Conservation (phyloP, 1,139 yeast genomes). For the Hansenula sp. region DNA sequence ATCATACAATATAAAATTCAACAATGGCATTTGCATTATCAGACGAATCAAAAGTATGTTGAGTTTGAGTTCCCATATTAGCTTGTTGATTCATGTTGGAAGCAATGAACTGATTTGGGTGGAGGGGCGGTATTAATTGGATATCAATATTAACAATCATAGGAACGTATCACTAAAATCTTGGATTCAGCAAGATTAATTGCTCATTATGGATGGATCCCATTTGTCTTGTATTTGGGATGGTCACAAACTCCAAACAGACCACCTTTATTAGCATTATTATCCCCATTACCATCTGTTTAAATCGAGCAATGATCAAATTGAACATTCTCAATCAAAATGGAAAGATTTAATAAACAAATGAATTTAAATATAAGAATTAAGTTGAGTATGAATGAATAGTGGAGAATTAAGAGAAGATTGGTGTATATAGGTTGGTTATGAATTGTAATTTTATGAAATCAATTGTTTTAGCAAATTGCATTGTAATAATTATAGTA, state of each 20-base stretch:
- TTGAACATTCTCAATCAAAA: no score
- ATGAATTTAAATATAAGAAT: no score
- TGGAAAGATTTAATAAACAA: no score
- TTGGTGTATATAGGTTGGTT: not conserved
- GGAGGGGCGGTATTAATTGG: no score
- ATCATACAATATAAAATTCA: not conserved
- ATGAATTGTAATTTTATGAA: not conserved
- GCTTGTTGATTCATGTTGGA: no score
- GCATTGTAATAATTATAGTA: no score
- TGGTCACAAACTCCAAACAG: constrained; percentile 85
- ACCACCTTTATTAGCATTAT: constrained; percentile 68
- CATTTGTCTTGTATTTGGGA: constrained; percentile 88
- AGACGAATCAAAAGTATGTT: constrained; percentile 40
- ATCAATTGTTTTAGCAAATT: not conserved
- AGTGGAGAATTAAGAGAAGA: not conserved
- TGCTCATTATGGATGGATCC: constrained; percentile 96
- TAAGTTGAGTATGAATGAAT: no score
- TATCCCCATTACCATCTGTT: constrained; percentile 64
- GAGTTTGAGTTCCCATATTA: not conserved
- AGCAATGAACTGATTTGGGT: no score
- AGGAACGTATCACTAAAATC: constrained; percentile 84
- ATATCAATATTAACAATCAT: constrained; percentile 1
- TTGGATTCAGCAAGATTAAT: constrained; percentile 81
- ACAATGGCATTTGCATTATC: constrained; percentile 39
- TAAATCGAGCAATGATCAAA: no score